Percentiles rank a stretch among this genome's conserved stretches.
These are phyloP conservation scores for Phaeosphaeria sp. DNA, from an alignment of 2,329 filamentous ascomycete genomes.

Conservation along the genomic window DNA sequence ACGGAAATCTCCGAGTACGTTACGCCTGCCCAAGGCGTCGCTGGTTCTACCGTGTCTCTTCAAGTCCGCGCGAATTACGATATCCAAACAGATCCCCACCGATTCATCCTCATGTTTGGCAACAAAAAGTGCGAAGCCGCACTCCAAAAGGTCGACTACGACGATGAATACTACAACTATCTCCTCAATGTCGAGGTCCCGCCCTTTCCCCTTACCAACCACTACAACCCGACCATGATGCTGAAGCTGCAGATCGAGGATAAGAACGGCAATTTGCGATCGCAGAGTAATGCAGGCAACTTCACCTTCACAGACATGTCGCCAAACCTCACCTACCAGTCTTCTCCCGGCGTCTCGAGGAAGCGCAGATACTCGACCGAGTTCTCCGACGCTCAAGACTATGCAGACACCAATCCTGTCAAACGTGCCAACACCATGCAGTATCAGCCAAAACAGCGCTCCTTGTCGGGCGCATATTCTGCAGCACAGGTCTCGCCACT, in stretches of 20 bases:
- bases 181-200: conserved; percentile 76
- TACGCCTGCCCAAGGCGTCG: conserved; percentile 72
- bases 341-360: conserved; percentile 33
- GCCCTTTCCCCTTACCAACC: conserved; percentile 64
- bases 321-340: conserved; percentile 39
- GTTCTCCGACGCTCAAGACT: conserved; percentile 35
- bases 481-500: conserved; percentile 46
- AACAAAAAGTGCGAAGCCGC: conserved; percentile 73
- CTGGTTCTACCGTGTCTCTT: conserved; percentile 74
- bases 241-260: conserved; percentile 67
- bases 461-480: conserved; percentile 41
- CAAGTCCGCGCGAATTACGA: conserved; percentile 80
- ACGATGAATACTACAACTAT: conserved; percentile 71
- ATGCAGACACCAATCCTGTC: conserved; percentile 27
- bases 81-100: conserved; percentile 64
- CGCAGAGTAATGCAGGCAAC: conserved; percentile 63
- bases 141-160: conserved; percentile 65
- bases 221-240: conserved; percentile 62
- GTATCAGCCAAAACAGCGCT: conserved; percentile 43
- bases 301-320: conserved; percentile 66
- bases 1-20: conserved; percentile 68
- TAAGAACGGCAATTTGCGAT: conserved; percentile 58
- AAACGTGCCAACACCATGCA: conserved; percentile 51
- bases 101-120: conserved; percentile 77
- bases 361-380: conserved; percentile 45